Evolutionary conservation across 345 rosid species (phyloP), one percentile per base, ranked within the genome.

Genomic region (Eucalyptus camaldulensis): DNA sequence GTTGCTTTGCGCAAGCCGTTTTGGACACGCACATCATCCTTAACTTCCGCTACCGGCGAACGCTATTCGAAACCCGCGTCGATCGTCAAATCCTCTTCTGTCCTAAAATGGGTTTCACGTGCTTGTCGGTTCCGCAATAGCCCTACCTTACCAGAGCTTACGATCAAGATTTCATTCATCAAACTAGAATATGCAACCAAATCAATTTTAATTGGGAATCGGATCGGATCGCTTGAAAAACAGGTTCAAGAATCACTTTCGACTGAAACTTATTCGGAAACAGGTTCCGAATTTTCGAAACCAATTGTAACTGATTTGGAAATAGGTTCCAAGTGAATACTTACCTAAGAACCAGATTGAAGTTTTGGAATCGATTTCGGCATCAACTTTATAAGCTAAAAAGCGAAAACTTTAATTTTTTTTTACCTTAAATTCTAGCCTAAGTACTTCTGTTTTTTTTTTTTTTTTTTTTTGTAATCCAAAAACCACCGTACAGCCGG

Each of bases 191-290:
- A 51, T 51, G 54, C 54, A 16, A 51, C 54, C 54, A 16, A 51
- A 51, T 16, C 54, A 6, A 1, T 51, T 51, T 51, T 51, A 51
- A 16, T 51, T 1, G 2, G 54, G 8, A 51, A 51, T 51, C 4
- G 2, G 54, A 51, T 51, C 5, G 5, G 10, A 53, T 19, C 2
- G 10, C 25, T 53, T 53, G 25, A 53, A 21, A 53, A 53, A 8
- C 5, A 8, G 5, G 1, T 21, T 4, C 2, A 53, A 53, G 10
- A 53, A 53, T 53, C 24, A 53, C 10, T 53, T 53, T 53, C 0
- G 2, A 19, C 1, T 8, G 5, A 5, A 53, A 3, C 0, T 2
- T 1, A 8, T 53, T 53, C 2, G 0, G 10, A 8, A 53, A 21
- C 0, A 53, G 5, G 5, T 53, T 21, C 2, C 10, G 0, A 3